Base-by-base conservation (phyloP, 345 rosid genomes). In the Citrus cavaleriei region DNA sequence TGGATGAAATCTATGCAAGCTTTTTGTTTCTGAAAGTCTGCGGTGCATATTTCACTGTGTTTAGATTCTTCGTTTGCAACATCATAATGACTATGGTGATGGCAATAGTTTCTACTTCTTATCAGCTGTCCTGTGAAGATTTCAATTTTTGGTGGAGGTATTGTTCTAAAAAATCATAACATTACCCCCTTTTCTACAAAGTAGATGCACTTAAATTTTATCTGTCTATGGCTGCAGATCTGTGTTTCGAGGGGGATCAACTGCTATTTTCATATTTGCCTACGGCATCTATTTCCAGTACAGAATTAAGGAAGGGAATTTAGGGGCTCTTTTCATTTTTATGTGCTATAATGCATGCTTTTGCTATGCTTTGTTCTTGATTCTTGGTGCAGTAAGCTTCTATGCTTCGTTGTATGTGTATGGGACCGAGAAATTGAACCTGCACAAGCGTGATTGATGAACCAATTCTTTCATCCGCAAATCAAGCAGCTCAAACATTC, bases 221-320 rank as follows among this genome's bases (percentile, higher is more conserved):
- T 38, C 10, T 38, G 10, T 38, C 10, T 38, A 1, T 9, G 42
- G 42, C 2, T 46, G 59, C 35, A 70, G 73, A 46, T 70, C 60
- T 70, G 59, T 70, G 32, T 70, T 70, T 6, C 37, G 73, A 40
- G 73, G 73, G 60, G 73, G 73, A 70, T 70, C 73, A 16, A 49
- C 60, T 46, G 73, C 73, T n/a, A 24, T 70, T 10, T 70, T n/a
- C 60, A 46, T 46, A 35, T 70, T 70, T 70, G 73, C n/a, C 59
- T 70, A 46, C 12, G 73, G 73, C 32, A 46, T 70, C 35, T 70
- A 68, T 14, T 70, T 46, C 60, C 24, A 70, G 16, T 42, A 3
- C 10, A 70, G 60, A 70, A 7, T 46, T 40, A 9, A 7, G 18
- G 2, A 22, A 16, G 59, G 10, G 5, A 51, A 38, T 38, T 38